Conservation (phyloP, 495 filamentous ascomycete genomes). For the Choiromyces venosus region DNA sequence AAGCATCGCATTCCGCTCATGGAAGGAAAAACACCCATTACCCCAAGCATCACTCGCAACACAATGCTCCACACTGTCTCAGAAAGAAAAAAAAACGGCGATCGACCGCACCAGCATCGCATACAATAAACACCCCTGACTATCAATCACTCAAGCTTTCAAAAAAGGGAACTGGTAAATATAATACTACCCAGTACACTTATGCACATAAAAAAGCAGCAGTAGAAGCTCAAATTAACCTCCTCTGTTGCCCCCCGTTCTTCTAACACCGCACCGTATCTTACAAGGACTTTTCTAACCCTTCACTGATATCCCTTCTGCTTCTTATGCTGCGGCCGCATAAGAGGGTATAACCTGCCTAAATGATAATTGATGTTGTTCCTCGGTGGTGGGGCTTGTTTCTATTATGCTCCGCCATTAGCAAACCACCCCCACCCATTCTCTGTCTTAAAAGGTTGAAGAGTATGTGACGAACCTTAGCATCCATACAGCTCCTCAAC, state of each 20-base stretch:
- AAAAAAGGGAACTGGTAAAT: not conserved
- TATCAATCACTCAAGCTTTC: not conserved
- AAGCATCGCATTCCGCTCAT: not conserved
- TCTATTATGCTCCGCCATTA: slow-evolving; percentile 44
- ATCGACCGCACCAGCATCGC: not conserved
- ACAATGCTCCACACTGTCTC: not conserved
- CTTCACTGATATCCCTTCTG: slow-evolving; percentile 49
- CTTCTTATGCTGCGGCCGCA: slow-evolving; percentile 66
- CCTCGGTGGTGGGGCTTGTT: slow-evolving; percentile 59
- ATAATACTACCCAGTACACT: not conserved
- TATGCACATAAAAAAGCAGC: not conserved
- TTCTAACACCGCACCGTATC: not conserved
- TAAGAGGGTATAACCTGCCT: slow-evolving; percentile 73
- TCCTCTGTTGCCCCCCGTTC: not conserved
- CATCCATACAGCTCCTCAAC: slow-evolving; percentile 90
- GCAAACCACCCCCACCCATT: not conserved
- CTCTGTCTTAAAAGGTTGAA: not conserved
- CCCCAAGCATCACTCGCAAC: not conserved
- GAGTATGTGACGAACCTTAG: slow-evolving; percentile 52
- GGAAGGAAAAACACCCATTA: not conserved
- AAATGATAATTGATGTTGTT: slow-evolving; percentile 96
- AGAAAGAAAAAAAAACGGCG: not conserved
- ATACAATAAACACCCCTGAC: not conserved
- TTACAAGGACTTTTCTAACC: slow-evolving; percentile 6
- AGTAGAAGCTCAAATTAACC: not conserved